Percentiles rank a stretch among this genome's conserved stretches.
phyloP scores from a whole-genome alignment of 2,329 filamentous ascomycete genomes.

The Emydomyces testavorans region DNA sequence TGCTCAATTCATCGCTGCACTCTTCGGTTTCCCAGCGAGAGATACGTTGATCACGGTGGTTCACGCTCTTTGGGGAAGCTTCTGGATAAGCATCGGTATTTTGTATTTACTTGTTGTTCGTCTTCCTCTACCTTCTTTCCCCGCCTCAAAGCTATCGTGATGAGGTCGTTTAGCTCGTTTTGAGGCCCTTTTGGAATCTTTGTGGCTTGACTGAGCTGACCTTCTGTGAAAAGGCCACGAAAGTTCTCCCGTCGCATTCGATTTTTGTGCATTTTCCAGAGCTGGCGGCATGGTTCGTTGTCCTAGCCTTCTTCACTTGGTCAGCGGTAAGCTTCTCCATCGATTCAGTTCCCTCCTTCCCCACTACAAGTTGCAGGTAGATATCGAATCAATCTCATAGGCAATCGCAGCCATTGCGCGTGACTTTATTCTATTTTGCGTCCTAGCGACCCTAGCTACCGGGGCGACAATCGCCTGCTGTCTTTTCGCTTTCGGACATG shows the following conservation, averaged over 20 bases:
- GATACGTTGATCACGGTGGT: not conserved
- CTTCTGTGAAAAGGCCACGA: not conserved
- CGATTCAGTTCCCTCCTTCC: no score
- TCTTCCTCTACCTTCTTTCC: no score
- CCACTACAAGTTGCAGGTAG: no score
- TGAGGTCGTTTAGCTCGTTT: no score
- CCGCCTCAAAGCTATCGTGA: no score
- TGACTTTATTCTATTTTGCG: not conserved
- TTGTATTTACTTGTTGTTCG: not conserved
- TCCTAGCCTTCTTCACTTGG: not conserved
- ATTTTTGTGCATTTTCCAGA: not conserved
- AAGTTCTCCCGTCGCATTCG: not conserved
- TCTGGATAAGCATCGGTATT: not conserved
- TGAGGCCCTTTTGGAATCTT: no score
- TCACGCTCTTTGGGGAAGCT: not conserved
- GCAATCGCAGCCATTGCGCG: not conserved
- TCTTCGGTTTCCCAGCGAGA: not conserved
- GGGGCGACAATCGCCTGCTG: not conserved
- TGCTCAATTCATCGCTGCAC: not conserved
- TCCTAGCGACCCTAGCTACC: not conserved
- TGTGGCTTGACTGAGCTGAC: not conserved
- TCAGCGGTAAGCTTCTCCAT: not conserved
- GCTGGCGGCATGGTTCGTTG: not conserved
- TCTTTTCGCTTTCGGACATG: not conserved
- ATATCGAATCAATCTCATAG: not conserved